These are phyloP conservation scores for Thielaviopsis cerberus DNA, from an alignment of 2,329 filamentous ascomycete species.

Conservation along the genomic window DNA sequence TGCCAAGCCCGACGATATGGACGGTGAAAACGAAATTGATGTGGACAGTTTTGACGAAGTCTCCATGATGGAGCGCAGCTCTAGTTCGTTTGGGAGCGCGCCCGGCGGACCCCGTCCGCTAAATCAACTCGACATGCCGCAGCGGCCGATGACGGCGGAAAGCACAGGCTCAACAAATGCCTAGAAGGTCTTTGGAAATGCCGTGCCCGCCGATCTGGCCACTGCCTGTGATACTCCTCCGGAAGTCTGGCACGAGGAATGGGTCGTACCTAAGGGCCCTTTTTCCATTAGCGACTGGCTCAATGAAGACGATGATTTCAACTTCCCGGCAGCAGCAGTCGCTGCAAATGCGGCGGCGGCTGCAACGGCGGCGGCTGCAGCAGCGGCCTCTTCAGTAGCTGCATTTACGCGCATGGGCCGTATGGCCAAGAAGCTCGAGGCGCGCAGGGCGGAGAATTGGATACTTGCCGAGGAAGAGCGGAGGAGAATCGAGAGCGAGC, in stretches of 20 bases:
- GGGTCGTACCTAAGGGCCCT: background rate
- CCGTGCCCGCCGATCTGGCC: background rate
- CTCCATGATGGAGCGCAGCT: conserved; percentile 18
- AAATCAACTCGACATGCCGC: background rate
- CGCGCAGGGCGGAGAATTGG: background rate
- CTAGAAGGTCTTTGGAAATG: background rate
- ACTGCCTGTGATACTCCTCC: too few species aligned
- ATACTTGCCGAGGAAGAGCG: background rate
- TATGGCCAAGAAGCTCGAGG: background rate
- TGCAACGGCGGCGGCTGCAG: background rate
- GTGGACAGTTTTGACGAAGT: conserved; percentile 16
- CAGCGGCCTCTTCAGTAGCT: background rate
- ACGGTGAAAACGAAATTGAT: conserved; percentile 17
- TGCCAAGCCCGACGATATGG: background rate
- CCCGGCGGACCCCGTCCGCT: background rate
- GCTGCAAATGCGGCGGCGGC: background rate
- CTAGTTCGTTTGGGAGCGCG: background rate
- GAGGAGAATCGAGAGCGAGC: background rate
- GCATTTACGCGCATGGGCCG: background rate
- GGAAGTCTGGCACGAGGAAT: too few species aligned
- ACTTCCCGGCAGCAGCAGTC: too few species aligned
- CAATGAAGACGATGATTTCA: background rate
- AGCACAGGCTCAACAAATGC: background rate
- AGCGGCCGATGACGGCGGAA: background rate
- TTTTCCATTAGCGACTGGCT: background rate